Percentiles rank a stretch among this genome's conserved stretches.
Conservation (phyloP, 768 basidiomycete species). For the Boletus vinaceobasis region DNA sequence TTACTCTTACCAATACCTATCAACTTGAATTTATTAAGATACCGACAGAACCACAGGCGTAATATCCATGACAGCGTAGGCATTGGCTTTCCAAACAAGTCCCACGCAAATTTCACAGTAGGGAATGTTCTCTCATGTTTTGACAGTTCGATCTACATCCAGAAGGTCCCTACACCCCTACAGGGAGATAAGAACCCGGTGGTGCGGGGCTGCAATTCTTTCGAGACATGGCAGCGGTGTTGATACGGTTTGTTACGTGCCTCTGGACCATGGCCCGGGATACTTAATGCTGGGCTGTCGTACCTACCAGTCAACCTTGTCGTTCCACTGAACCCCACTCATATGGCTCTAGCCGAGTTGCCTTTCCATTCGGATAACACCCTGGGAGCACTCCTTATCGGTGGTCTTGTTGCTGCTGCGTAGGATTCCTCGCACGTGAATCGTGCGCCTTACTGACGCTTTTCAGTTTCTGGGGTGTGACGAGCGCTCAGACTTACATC, state of each 20-base stretch:
- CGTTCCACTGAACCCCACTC: neutral
- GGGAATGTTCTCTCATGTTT: neutral
- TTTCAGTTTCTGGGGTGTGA: slow-evolving; percentile 53
- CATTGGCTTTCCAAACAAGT: neutral
- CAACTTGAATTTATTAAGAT: neutral
- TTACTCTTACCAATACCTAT: too few relatives aligned
- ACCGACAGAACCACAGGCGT: neutral
- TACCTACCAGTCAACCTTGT: neutral
- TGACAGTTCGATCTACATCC: neutral
- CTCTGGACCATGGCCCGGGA: neutral
- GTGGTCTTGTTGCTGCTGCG: slow-evolving; percentile 56
- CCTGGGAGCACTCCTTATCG: slow-evolving; percentile 54
- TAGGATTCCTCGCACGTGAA: slow-evolving; percentile 26
- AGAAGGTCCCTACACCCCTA: neutral
- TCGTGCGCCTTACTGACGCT: neutral
- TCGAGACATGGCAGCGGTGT: neutral
- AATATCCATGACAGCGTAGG: slow-evolving; percentile 9
- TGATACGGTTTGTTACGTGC: neutral
- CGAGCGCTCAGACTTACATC: slow-evolving; percentile 49
- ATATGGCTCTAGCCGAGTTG: neutral
- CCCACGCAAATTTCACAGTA: neutral
- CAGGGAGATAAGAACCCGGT: neutral
- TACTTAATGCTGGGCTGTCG: neutral
- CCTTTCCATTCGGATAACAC: slow-evolving; percentile 40
- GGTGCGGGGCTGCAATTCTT: neutral